phyloP scores from a whole-genome alignment of 805 yeast species.

The Cyberlindnera euphorbiae region DNA sequence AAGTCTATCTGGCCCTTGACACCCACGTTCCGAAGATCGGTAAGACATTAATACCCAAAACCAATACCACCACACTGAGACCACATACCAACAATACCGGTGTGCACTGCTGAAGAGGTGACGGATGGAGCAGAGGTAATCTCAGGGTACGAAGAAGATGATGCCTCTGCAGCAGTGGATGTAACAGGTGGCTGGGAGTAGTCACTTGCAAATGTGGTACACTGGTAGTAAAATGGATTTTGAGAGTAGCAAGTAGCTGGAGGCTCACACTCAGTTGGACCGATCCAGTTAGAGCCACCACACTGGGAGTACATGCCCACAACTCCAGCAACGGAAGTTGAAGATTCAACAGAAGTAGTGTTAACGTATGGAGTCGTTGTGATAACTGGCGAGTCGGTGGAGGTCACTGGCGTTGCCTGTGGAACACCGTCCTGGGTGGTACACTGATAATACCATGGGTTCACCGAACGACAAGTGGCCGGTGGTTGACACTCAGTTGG shows the following conservation, averaged over 20 bases:
- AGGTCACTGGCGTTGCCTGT: background rate
- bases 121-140: too few relatives aligned
- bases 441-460: slow-evolving; percentile 16
- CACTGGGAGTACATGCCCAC: slow-evolving; percentile 7
- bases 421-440: slow-evolving; percentile 15
- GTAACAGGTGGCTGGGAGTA: too few relatives aligned
- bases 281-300: slow-evolving; percentile 7
- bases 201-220: slow-evolving; percentile 12
- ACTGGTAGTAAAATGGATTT: slow-evolving; percentile 24
- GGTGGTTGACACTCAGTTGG: slow-evolving; percentile 17
- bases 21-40: too few relatives aligned
- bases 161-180: too few relatives aligned
- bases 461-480: slow-evolving; percentile 18
- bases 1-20: too few relatives aligned
- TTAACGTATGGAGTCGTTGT: too few relatives aligned
- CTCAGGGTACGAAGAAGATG: too few relatives aligned
- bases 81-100: background rate
- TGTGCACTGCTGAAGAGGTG: slow-evolving; percentile 1
- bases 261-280: slow-evolving; percentile 16
- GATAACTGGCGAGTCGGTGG: background rate
- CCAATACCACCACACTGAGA: background rate
- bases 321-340: too few relatives aligned
- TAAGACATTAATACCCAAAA: too few relatives aligned
- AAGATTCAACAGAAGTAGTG: too few relatives aligned
- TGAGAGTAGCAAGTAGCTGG: slow-evolving; percentile 20